Evolutionary conservation across 441 rosid species (phyloP).

Genomic region (Arabidopsis hybrid): DNA sequence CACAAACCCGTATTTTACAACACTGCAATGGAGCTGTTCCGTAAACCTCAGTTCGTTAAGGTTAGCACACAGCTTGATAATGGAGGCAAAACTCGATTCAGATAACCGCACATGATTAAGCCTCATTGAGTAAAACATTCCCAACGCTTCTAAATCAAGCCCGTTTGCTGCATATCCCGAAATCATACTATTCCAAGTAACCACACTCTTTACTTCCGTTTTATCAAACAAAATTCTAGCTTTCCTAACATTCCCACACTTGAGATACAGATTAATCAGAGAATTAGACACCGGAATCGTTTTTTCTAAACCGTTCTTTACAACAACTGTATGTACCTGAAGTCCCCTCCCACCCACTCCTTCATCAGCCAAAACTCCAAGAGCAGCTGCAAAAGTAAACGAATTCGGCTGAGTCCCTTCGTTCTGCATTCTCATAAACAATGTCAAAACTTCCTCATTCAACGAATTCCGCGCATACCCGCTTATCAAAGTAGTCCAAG

Average conservation of each 20-base stretch:
- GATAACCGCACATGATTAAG: conserved; percentile 54
- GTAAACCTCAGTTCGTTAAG: conserved; percentile 48
- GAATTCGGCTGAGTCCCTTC: conserved; percentile 60
- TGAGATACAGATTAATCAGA: conserved; percentile 61
- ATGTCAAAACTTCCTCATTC: conserved; percentile 48
- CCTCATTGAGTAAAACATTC: conserved; percentile 57
- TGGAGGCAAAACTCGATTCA: conserved; percentile 51
- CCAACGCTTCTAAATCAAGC: conserved; percentile 56
- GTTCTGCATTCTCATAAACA: conserved; percentile 54
- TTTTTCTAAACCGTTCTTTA: conserved; percentile 58
- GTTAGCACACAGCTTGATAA: conserved; percentile 65
- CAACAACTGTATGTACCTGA: conserved; percentile 56
- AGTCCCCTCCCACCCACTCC: conserved; percentile 50
- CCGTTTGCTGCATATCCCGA: conserved; percentile 59
- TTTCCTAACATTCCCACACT: conserved; percentile 50
- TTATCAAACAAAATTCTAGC: conserved; percentile 58
- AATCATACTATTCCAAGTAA: conserved; percentile 71
- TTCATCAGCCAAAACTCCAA: conserved; percentile 62
- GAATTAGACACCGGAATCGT: conserved; percentile 56
- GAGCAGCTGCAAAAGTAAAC: conserved; percentile 59
- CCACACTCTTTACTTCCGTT: conserved; percentile 54
- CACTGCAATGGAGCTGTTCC: conserved; percentile 63
- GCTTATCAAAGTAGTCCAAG: conserved; percentile 68
- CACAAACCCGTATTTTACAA: conserved; percentile 53
- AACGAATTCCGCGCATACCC: conserved; percentile 53